A percentile compares a stretch with the other conserved stretches of the same genome.
These are phyloP conservation scores for Coemansia sp. DNA, from an alignment of 192 early-diverging fungal genomes.

Conservation along the genomic window DNA sequence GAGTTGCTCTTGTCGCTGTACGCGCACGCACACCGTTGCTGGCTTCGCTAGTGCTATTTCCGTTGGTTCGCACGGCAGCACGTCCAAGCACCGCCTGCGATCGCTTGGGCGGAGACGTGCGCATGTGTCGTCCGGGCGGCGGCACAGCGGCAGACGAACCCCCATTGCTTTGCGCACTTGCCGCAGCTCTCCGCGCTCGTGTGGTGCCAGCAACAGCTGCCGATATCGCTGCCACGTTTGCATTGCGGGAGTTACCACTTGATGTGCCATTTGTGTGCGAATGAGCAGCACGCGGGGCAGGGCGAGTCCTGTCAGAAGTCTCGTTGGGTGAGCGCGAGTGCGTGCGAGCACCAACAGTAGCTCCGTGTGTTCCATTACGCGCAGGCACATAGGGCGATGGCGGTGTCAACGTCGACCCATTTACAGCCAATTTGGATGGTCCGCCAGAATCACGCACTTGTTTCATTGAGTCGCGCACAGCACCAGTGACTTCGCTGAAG, in stretches of 20 bases:
- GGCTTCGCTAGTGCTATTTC: neutral
- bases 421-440: slow-evolving; percentile 32
- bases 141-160: neutral
- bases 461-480: slow-evolving; percentile 33
- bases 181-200: slow-evolving; percentile 27
- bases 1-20: slow-evolving; percentile 3
- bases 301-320: neutral
- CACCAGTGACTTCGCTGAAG: slow-evolving; percentile 41
- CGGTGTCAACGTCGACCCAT: slow-evolving; percentile 35
- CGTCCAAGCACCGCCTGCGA: slow-evolving; percentile 19
- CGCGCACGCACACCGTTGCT: slow-evolving; percentile 8
- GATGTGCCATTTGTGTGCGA: slow-evolving; percentile 3
- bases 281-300: neutral
- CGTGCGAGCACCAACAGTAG: neutral
- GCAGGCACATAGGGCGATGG: slow-evolving; percentile 42
- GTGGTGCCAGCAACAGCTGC: slow-evolving; percentile 51
- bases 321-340: neutral
- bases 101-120: slow-evolving; percentile 25
- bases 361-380: slow-evolving; percentile 8
- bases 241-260: slow-evolving; percentile 13
- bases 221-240: slow-evolving; percentile 37
- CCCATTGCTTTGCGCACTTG: neutral
- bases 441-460: slow-evolving; percentile 33
- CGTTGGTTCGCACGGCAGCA: slow-evolving; percentile 27
- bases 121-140: slow-evolving; percentile 16